Evolutionary conservation across 345 rosid species (phyloP).

Genomic region (Gossypium rotundifolium): DNA sequence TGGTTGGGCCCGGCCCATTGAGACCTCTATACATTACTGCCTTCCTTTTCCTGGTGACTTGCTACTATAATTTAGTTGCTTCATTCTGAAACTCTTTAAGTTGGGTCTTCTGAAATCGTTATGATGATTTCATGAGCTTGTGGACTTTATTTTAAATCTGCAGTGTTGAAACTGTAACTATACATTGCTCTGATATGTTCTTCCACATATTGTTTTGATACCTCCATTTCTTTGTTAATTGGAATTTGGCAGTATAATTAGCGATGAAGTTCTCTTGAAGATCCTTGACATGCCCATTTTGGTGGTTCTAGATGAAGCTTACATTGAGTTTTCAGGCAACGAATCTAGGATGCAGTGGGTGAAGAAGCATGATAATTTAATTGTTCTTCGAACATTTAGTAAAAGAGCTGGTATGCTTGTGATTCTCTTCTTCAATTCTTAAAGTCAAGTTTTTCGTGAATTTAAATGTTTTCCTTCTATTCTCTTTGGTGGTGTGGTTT

Average conservation of each 20-base stretch:
- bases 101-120: not conserved
- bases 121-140: not conserved
- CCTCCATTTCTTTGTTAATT: not conserved
- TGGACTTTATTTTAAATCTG: not conserved
- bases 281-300: conserved; percentile 76
- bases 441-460: not conserved
- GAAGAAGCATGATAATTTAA: conserved; percentile 80
- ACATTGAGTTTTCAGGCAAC: conserved; percentile 76
- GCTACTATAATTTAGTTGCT: not conserved
- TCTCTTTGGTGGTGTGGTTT: not conserved
- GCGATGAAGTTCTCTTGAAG: conserved; percentile 66
- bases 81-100: not conserved
- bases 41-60: not conserved
- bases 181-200: not conserved
- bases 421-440: not conserved
- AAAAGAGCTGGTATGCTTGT: conserved; percentile 77
- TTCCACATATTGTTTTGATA: conserved; percentile 1
- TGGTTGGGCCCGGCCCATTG: too few species aligned
- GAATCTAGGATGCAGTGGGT: conserved; percentile 94
- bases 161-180: not conserved
- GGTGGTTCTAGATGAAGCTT: conserved; percentile 95
- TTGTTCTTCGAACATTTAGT: conserved; percentile 95
- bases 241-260: conserved; percentile 47
- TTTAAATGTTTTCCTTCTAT: not conserved
- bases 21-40: not conserved